These are phyloP conservation scores for Lepidium sativum DNA, from an alignment of 345 rosid species.

Conservation along the genomic window DNA sequence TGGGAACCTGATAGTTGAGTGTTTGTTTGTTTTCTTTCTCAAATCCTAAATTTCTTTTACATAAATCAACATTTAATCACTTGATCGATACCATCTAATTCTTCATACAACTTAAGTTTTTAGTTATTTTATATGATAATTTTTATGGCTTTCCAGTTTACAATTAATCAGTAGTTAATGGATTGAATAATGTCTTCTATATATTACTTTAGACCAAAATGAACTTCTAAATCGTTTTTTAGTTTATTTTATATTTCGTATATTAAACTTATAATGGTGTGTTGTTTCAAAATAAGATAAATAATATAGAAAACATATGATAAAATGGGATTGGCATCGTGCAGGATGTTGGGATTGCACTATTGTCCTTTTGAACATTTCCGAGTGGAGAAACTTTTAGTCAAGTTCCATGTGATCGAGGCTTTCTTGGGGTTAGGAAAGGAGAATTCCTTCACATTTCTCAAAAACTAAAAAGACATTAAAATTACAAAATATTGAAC, in stretches of 20 bases:
- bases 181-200: no score
- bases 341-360: conserved; percentile 29
- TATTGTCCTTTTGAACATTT: conserved; percentile 12
- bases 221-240: no score
- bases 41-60: no score
- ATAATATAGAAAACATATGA: background rate
- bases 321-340: background rate
- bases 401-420: conserved; percentile 35
- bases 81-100: no score
- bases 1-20: no score
- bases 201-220: no score
- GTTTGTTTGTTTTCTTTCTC: no score
- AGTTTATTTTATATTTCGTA: background rate
- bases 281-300: background rate
- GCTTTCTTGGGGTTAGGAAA: conserved; percentile 28
- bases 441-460: conserved; percentile 26
- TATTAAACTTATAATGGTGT: background rate
- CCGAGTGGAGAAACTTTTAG: conserved; percentile 17
- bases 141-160: no score
- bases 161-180: no score
- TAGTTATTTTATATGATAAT: no score
- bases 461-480: conserved; percentile 3
- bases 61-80: no score
- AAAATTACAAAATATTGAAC: conserved; percentile 9
- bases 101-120: no score